phyloP scores from a whole-genome alignment of 116 monocot species.

The Iris pallida region DNA sequence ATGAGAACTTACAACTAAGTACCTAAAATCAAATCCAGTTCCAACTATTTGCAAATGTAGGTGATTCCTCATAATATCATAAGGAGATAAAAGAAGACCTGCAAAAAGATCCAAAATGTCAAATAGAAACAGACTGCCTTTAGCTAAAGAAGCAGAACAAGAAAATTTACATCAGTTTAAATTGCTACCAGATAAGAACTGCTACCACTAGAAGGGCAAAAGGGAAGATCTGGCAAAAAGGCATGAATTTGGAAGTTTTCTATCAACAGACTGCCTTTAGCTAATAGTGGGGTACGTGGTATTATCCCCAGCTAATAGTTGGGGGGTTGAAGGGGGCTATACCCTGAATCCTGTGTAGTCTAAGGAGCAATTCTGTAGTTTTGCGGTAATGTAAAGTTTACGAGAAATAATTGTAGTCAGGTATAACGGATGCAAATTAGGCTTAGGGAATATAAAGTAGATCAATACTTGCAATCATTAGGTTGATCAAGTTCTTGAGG shows the following conservation, averaged over 20 bases:
- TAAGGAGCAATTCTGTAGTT: no score
- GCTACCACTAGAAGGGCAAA: conserved; percentile 64
- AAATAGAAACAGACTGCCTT: background rate
- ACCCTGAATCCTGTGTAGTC: no score
- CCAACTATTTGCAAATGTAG: conserved; percentile 77
- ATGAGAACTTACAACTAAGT: conserved; percentile 60
- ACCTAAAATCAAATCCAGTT: conserved; percentile 95
- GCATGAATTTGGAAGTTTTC: conserved; percentile 2
- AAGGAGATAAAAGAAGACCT: conserved; percentile 79
- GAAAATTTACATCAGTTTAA: background rate
- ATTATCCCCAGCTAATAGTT: no score
- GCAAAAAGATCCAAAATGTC: conserved; percentile 3
- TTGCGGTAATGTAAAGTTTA: no score
- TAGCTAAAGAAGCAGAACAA: background rate
- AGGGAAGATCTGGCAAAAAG: conserved; percentile 57
- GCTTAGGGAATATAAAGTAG: no score
- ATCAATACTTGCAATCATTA: no score
- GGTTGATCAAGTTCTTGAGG: no score
- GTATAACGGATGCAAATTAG: no score
- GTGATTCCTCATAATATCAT: conserved; percentile 73
- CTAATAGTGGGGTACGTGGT: no score
- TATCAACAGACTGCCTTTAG: conserved; percentile 1
- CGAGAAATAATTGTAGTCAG: no score
- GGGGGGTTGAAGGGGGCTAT: no score
- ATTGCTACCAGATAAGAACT: conserved; percentile 64